Conservation (phyloP, 768 basidiomycete genomes). For the Kwoniella shandongensis region DNA sequence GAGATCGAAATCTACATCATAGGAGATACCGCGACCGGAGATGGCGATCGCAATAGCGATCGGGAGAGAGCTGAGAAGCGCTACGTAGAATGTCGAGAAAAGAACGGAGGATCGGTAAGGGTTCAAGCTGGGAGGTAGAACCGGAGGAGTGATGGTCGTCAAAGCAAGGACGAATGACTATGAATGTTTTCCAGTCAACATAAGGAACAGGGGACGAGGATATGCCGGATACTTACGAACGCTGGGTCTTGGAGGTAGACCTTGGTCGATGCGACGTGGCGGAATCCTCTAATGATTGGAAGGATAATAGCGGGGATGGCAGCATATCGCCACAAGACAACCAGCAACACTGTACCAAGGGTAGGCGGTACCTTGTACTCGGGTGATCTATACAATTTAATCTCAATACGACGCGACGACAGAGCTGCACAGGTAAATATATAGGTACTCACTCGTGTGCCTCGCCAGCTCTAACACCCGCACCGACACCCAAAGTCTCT, state of each 20-base stretch:
- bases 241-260: constrained; percentile 48
- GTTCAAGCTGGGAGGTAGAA: constrained; percentile 23
- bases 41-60: constrained; percentile 39
- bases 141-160: constrained; percentile 40
- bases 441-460: constrained; percentile 27
- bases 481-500: constrained; percentile 42
- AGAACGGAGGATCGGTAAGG: constrained; percentile 45
- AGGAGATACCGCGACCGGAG: constrained; percentile 45
- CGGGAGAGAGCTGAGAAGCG: constrained; percentile 39
- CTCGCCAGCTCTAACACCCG: constrained; percentile 33
- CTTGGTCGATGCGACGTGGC: constrained; percentile 41
- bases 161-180: constrained; percentile 48
- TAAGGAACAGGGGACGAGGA: not conserved
- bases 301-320: constrained; percentile 39
- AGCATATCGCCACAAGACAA: constrained; percentile 43
- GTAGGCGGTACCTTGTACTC: constrained; percentile 45
- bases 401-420: not conserved
- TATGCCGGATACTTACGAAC: constrained; percentile 35
- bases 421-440: not conserved
- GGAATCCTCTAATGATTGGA: constrained; percentile 42
- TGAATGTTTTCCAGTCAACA: not conserved
- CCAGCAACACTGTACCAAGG: constrained; percentile 40
- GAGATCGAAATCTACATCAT: constrained; percentile 69
- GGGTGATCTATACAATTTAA: constrained; percentile 9
- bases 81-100: constrained; percentile 31